Percentiles rank a stretch among this genome's conserved stretches.
These are phyloP conservation scores for Aspergillus leporis DNA, from an alignment of 495 filamentous ascomycete genomes.

Conservation along the genomic window DNA sequence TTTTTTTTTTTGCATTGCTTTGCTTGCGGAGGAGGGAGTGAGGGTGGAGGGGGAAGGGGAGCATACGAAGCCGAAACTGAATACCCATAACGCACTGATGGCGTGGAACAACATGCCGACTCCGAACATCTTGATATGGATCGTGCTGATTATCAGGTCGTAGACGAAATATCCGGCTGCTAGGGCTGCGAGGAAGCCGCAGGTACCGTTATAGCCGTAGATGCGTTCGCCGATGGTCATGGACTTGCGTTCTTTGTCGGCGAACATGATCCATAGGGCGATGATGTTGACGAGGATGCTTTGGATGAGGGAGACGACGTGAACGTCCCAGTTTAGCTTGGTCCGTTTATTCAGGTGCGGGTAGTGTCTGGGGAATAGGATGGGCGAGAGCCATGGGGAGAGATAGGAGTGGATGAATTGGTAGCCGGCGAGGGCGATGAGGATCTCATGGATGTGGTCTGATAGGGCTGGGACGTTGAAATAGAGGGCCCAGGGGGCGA, in stretches of 20 bases:
- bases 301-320: slow-evolving; percentile 92
- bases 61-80: slow-evolving; percentile 90
- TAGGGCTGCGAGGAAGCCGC: slow-evolving; percentile 78
- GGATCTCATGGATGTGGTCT: slow-evolving; percentile 86
- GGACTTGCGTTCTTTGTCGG: slow-evolving; percentile 69
- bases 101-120: slow-evolving; percentile 88
- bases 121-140: slow-evolving; percentile 79
- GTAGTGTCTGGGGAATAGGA: slow-evolving; percentile 74
- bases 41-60: neutral
- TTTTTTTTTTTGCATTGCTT: neutral
- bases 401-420: slow-evolving; percentile 69
- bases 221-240: slow-evolving; percentile 78
- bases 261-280: slow-evolving; percentile 81
- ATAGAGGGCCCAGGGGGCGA: slow-evolving; percentile 46
- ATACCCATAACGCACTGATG: slow-evolving; percentile 80
- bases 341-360: slow-evolving; percentile 63
- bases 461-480: slow-evolving; percentile 69
- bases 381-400: slow-evolving; percentile 71
- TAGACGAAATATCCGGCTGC: slow-evolving; percentile 96
- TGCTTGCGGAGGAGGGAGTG: neutral
- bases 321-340: slow-evolving; percentile 92
- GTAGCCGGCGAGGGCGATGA: slow-evolving; percentile 74
- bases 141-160: slow-evolving; percentile 75
- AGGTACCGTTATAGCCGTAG: slow-evolving; percentile 85
- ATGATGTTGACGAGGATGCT: slow-evolving; percentile 72